A percentile compares a stretch with the other conserved stretches of the same genome.
phyloP scores from a whole-genome alignment of 75 land plant genomes.

The Azolla pinnata region DNA sequence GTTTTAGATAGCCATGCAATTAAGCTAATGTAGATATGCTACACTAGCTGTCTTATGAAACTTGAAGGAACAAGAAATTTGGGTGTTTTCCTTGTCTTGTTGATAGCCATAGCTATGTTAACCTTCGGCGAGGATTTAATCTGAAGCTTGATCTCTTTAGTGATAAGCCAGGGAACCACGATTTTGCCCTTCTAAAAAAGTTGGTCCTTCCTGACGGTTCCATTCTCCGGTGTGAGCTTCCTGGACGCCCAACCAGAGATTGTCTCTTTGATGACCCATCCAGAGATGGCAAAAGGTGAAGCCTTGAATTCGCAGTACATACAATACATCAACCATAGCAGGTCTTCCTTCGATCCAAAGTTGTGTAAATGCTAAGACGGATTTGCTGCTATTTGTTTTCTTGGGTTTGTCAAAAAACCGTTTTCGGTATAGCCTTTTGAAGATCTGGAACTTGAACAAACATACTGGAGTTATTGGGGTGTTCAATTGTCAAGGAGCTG shows the following conservation, averaged over 20 bases:
- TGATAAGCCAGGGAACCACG: constrained; percentile 75
- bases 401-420: not conserved
- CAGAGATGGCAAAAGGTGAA: constrained; percentile 68
- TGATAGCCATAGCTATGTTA: no score
- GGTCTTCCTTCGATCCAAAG: no score
- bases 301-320: no score
- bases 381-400: not conserved
- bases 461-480: constrained; percentile 73
- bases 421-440: constrained; percentile 55
- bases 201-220: constrained; percentile 83
- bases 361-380: no score
- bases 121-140: no score
- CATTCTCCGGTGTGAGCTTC: constrained; percentile 54
- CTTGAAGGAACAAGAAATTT: no score
- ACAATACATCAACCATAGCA: no score
- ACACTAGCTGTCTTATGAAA: no score
- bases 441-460: constrained; percentile 95
- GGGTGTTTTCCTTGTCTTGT: no score
- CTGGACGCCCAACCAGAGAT: constrained; percentile 85
- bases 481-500: constrained; percentile 98
- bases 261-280: constrained; percentile 68
- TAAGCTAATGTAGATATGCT: no score
- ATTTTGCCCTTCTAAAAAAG: constrained; percentile 61
- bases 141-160: no score
- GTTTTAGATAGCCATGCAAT: no score